These are phyloP conservation scores for Xylariaceae sp. DNA, from an alignment of 2,329 filamentous ascomycete genomes.

Conservation along the genomic window DNA sequence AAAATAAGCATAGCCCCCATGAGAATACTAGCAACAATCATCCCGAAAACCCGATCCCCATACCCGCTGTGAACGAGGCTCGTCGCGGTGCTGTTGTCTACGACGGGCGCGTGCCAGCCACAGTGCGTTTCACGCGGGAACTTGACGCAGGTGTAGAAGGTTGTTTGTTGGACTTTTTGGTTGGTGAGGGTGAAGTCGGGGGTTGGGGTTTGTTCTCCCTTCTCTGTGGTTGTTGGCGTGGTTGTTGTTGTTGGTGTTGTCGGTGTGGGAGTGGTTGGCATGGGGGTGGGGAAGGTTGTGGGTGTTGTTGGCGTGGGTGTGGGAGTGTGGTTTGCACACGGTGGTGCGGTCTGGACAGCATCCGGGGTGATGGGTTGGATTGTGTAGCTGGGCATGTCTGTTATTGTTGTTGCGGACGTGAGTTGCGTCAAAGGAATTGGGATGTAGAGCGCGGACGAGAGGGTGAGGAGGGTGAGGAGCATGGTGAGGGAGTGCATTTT, in stretches of 20 bases:
- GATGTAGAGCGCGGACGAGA: no score
- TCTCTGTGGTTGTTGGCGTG: background rate
- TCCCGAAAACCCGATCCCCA: background rate
- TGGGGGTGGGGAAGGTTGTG: conserved; percentile 3
- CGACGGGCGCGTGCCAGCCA: conserved; percentile 37
- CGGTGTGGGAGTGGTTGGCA: no score
- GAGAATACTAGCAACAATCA: background rate
- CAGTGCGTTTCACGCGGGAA: conserved; percentile 35
- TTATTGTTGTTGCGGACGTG: no score
- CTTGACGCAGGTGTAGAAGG: conserved; percentile 36
- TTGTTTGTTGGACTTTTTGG: conserved; percentile 34
- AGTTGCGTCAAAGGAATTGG: no score
- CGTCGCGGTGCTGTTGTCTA: conserved; percentile 18
- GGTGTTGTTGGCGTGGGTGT: background rate
- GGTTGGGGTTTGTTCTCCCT: background rate
- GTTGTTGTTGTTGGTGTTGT: no score
- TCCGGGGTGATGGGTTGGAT: no score
- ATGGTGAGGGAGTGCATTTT: no score
- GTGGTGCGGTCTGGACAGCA: background rate
- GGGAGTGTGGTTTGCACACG: background rate
- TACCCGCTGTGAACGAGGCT: background rate
- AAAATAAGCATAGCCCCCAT: background rate
- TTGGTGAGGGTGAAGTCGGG: background rate
- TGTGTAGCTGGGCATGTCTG: no score
- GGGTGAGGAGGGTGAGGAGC: no score